phyloP scores from a whole-genome alignment of 306 rosid genomes.

The Cucurbita maxima region DNA sequence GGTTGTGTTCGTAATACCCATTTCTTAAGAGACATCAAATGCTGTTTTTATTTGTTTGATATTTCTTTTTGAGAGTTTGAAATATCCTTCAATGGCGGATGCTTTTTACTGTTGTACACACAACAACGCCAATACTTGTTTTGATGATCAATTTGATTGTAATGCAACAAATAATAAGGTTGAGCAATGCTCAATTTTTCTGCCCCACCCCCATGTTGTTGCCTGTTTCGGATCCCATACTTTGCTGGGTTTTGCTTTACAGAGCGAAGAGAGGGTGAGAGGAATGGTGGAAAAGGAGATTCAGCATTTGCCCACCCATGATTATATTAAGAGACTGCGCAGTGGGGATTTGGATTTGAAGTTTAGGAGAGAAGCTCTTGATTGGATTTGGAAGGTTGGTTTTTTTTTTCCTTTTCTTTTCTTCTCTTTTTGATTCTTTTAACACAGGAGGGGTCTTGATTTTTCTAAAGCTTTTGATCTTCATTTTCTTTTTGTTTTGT shows the following conservation, averaged over 20 bases:
- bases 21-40: background rate
- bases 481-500: conserved; percentile 11
- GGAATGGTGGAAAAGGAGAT: conserved; percentile 42
- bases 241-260: conserved; percentile 18
- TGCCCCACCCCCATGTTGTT: conserved; percentile 19
- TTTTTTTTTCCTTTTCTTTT: background rate
- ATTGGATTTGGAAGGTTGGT: conserved; percentile 76
- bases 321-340: conserved; percentile 48
- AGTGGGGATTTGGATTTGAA: conserved; percentile 53
- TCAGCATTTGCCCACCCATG: conserved; percentile 39
- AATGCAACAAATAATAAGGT: conserved; percentile 17
- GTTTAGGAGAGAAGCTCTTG: conserved; percentile 49
- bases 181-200: conserved; percentile 18
- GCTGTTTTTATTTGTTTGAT: conserved; percentile 2
- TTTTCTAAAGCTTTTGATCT: background rate
- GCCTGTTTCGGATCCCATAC: conserved; percentile 19
- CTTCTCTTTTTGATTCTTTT: background rate
- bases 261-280: conserved; percentile 28
- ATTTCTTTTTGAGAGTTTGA: conserved; percentile 13
- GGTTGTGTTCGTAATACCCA: background rate
- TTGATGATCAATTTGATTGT: conserved; percentile 28
- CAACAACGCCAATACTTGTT: conserved; percentile 20
- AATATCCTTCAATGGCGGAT: conserved; percentile 35
- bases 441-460: background rate
- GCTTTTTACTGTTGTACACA: conserved; percentile 33